Evolutionary conservation across 2,329 filamentous ascomycete genomes (phyloP).

Genomic region (Fusarium staphyleae): DNA sequence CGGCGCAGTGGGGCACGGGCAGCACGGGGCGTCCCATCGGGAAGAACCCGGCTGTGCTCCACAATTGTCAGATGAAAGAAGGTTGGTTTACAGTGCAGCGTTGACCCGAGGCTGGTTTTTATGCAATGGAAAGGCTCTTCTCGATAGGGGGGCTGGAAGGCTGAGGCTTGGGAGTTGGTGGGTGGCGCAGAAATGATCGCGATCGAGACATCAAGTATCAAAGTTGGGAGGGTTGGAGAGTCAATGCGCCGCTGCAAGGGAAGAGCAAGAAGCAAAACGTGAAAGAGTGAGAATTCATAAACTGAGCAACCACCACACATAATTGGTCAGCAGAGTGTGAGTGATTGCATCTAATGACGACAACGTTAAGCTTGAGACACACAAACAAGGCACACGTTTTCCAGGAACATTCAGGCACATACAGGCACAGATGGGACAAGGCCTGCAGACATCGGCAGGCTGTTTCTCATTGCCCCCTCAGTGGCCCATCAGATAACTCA

Average conservation of each 20-base stretch:
- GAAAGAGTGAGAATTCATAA: neutral
- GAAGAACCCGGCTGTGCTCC: conserved; percentile 39
- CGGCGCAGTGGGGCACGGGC: conserved; percentile 25
- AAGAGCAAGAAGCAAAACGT: neutral
- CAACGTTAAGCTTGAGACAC: conserved; percentile 17
- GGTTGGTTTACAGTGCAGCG: conserved; percentile 6
- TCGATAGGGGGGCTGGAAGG: conserved; percentile 21
- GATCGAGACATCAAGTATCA: neutral
- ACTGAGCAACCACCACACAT: conserved; percentile 12
- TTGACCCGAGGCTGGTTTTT: conserved; percentile 17
- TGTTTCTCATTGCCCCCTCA: conserved; percentile 7
- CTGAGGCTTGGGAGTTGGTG: conserved; percentile 16
- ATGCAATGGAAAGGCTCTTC: neutral
- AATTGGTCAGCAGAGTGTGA: conserved; percentile 1
- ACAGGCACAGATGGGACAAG: conserved; percentile 3
- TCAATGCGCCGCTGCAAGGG: conserved; percentile 20
- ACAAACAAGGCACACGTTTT: conserved; percentile 17
- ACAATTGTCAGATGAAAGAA: conserved; percentile 34
- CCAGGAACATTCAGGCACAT: conserved; percentile 22
- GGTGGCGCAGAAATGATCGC: conserved; percentile 23
- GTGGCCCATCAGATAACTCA: neutral
- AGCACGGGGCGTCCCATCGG: conserved; percentile 40
- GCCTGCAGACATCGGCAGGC: conserved; percentile 2
- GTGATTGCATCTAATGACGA: conserved; percentile 23
- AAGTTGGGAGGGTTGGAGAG: neutral